Evolutionary conservation across 495 filamentous ascomycete genomes (phyloP), one percentile per base, ranked within the genome.

Genomic region (Ramalina peruviana): DNA sequence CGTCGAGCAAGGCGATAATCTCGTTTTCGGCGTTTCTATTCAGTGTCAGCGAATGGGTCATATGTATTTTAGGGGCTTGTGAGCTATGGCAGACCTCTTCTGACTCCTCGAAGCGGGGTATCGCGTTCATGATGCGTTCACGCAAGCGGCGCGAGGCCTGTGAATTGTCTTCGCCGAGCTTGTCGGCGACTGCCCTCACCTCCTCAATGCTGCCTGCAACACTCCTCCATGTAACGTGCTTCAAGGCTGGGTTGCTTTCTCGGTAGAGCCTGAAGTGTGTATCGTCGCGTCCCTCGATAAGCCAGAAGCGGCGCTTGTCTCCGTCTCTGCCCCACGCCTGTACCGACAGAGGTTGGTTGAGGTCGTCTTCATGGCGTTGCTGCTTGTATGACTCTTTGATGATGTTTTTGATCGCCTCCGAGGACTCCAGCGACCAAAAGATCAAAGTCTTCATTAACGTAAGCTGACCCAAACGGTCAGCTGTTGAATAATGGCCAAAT

Each of bases 301-400:
- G 73, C 75, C 83, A 98, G 65, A 94, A 97, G 48, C 86, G 75
- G 27, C 93, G 79, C 67, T 93, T 94, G 53, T 93, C 74, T 48
- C 85, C 85, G 63, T 98, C 92, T 21, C 79, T 73, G 9, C 92
- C 92, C 92, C 92, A 98, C 3, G 88, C 81, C 63, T 97, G 92
- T 16, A 98, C 84, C 13, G 88, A 94, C 16, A 97, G 73, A 15
- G 86, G 85, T 54, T 94, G 87, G 63, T 97, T 95, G 15, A 88
- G 72, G 58, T 98, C 92, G 57, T 93, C 88, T 49, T 94, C 86
- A 54, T 89, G 84, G 43, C 88, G 83, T 52, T 76, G 70, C 61
- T 85, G 85, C 63, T 96, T 96, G 75, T 96, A 97, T 16, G 81
- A 82, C 51, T 88, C 80, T 58, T 85, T 86, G 60, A 96, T 82